phyloP scores from a whole-genome alignment of 2,329 filamentous ascomycete genomes.

The Zymoseptoria ardabiliae region DNA sequence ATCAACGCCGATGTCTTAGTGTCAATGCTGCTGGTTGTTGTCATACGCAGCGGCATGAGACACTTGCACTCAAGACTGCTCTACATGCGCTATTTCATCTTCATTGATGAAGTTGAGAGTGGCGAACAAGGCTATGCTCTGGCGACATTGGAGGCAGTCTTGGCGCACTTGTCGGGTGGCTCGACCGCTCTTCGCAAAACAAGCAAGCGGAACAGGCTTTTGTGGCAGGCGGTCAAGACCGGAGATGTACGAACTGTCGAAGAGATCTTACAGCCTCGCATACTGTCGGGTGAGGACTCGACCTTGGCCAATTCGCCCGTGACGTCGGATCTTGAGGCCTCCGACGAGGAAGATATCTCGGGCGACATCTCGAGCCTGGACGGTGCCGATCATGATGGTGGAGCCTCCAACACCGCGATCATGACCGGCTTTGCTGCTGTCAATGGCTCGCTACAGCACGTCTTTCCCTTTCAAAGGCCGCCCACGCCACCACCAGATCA shows the following conservation, averaged over 20 bases:
- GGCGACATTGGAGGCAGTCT: conserved; percentile 89
- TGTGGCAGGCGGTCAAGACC: conserved; percentile 81
- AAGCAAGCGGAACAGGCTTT: conserved; percentile 72
- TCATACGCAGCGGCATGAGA: conserved; percentile 81
- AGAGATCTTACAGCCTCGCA: conserved; percentile 65
- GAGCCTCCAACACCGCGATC: neutral
- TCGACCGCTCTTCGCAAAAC: conserved; percentile 75
- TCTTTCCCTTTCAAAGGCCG: conserved; percentile 80
- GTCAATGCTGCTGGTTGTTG: conserved; percentile 80
- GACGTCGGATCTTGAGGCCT: conserved; percentile 13
- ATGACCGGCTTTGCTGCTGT: conserved; percentile 26
- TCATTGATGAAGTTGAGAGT: conserved; percentile 93
- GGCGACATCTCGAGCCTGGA: neutral
- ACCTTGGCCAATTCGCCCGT: conserved; percentile 14
- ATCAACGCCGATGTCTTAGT: conserved; percentile 89
- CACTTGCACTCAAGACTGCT: conserved; percentile 79
- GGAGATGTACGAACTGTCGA: conserved; percentile 70
- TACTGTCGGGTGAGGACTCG: conserved; percentile 8
- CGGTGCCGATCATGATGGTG: neutral
- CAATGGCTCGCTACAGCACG: conserved; percentile 60
- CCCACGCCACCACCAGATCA: conserved; percentile 39
- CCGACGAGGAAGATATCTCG: conserved; percentile 16
- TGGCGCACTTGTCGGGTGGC: conserved; percentile 78
- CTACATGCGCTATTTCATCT: conserved; percentile 98
- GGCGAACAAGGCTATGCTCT: conserved; percentile 94